phyloP scores from a whole-genome alignment of 1,284 basidiomycete species.

The Ustilago crameri region DNA sequence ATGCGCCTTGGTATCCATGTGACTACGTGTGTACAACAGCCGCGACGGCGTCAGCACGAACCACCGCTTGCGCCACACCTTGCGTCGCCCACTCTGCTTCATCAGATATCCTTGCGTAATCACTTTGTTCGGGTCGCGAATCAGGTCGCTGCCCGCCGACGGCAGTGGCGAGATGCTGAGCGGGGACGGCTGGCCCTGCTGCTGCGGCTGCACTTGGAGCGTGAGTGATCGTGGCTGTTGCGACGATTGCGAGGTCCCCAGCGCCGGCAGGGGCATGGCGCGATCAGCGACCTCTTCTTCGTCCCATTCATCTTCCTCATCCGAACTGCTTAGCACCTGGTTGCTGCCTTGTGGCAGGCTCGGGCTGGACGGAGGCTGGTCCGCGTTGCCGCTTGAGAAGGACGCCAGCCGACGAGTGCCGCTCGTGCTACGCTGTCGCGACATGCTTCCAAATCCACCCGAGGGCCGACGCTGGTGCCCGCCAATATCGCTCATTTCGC shows the following conservation, averaged over 20 bases:
- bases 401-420: slow-evolving; percentile 30
- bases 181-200: slow-evolving; percentile 11
- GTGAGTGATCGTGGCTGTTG: slow-evolving; percentile 6
- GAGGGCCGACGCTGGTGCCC: slow-evolving; percentile 39
- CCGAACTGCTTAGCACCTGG: slow-evolving; percentile 53
- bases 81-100: slow-evolving; percentile 92
- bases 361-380: slow-evolving; percentile 37
- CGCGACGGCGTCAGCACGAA: slow-evolving; percentile 68
- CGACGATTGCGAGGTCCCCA: slow-evolving; percentile 22
- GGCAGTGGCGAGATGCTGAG: slow-evolving; percentile 23
- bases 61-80: slow-evolving; percentile 87
- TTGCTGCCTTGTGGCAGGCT: slow-evolving; percentile 14
- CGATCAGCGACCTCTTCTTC: slow-evolving; percentile 60
- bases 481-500: slow-evolving; percentile 44
- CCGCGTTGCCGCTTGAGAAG: slow-evolving; percentile 23
- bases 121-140: slow-evolving; percentile 59
- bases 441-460: slow-evolving; percentile 33
- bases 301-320: slow-evolving; percentile 62
- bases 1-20: slow-evolving; percentile 80
- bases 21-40: slow-evolving; percentile 68
- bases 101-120: slow-evolving; percentile 83
- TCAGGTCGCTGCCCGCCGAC: slow-evolving; percentile 29
- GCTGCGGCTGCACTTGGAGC: slow-evolving; percentile 13
- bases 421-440: slow-evolving; percentile 41
- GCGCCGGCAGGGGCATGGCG: slow-evolving; percentile 59